Evolutionary conservation across 306 rosid species (phyloP), one percentile per base, ranked within the genome.

Genomic region (Leucaena leucocephala): DNA sequence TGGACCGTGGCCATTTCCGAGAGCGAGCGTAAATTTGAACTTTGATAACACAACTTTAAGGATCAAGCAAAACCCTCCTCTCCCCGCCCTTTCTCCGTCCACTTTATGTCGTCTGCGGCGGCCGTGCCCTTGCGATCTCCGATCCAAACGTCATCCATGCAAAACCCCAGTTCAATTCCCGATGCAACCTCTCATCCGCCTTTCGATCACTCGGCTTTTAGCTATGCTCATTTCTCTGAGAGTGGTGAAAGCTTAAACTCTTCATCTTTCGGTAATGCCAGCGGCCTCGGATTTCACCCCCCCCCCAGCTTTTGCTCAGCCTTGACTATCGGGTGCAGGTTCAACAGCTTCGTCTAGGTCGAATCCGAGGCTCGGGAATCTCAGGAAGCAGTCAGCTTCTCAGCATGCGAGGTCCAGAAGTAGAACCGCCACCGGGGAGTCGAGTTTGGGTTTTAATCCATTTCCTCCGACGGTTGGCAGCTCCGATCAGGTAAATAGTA

Each of bases 361-460:
- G 44, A 76, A 89, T 80, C 97, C 95, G 22, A 80, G 97, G 76
- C 78, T 91, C 13, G 74, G 34, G 71, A 94, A 94, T 84, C 78
- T 80, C 58, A 88, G 95, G 88, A 92, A 81, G 89, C 95, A 86
- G 75, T 80, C 80, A 7, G 89, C 87, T 17, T 58, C 88, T 33
- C 96, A 89, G 84, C 85, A 77, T 21, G 81, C 76, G 33, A 87
- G 88, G 89, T 78, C 89, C 27, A 83, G 85, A 38, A 42, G 22
- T 71, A 68, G 69, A 83, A 52, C 83, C 43, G 62, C 80, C 12
- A 10, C 82, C 61, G 65, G 33, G 4, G 88, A 79, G 61, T 77
- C 7, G 34, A 76, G 81, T 43, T 19, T 78, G 42, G 89, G 83
- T 52, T 81, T 82, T 81, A 86, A 88, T 76, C 89, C 89, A 7